These are phyloP conservation scores for Licmophora abbreviata DNA, from an alignment of 108 stramenopile genomes.

Conservation along the genomic window DNA sequence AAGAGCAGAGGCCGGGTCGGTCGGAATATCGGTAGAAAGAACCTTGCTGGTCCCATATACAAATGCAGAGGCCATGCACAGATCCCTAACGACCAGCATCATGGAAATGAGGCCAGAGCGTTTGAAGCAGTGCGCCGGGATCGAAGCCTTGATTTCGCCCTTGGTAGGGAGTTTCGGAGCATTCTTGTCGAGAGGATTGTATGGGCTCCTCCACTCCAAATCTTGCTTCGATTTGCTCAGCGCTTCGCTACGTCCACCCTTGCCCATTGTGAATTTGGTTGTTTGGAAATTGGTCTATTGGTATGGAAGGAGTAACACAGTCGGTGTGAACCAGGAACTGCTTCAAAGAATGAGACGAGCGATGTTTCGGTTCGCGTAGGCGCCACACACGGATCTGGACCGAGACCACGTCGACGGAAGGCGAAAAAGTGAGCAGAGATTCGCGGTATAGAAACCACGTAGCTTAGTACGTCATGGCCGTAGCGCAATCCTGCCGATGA, in stretches of 20 bases:
- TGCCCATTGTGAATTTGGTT: constrained; percentile 52
- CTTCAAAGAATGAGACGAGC: too few relatives aligned
- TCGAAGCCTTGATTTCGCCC: constrained; percentile 83
- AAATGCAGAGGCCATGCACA: constrained; percentile 69
- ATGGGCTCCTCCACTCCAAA: constrained; percentile 60
- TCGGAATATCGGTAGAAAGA: constrained; percentile 75
- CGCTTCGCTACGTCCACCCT: constrained; percentile 37
- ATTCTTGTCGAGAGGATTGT: constrained; percentile 78
- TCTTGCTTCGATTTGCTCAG: constrained; percentile 7
- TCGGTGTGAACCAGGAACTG: too few relatives aligned
- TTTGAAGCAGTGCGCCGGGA: constrained; percentile 91
- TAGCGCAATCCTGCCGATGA: too few relatives aligned
- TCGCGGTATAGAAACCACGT: too few relatives aligned
- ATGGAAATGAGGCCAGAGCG: constrained; percentile 80
- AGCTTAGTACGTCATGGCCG: too few relatives aligned
- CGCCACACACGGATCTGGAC: too few relatives aligned
- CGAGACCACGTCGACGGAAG: too few relatives aligned
- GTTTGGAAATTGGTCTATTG: too few relatives aligned
- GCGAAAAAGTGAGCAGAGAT: too few relatives aligned
- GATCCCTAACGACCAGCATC: constrained; percentile 77
- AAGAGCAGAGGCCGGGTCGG: constrained; percentile 25
- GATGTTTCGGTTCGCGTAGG: too few relatives aligned
- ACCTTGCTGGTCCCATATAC: constrained; percentile 58
- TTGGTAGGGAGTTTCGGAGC: constrained; percentile 82
- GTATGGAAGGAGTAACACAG: too few relatives aligned